These are phyloP conservation scores for Saccharomyces kudriavzevii DNA, from an alignment of 805 yeast genomes.

Conservation along the genomic window DNA sequence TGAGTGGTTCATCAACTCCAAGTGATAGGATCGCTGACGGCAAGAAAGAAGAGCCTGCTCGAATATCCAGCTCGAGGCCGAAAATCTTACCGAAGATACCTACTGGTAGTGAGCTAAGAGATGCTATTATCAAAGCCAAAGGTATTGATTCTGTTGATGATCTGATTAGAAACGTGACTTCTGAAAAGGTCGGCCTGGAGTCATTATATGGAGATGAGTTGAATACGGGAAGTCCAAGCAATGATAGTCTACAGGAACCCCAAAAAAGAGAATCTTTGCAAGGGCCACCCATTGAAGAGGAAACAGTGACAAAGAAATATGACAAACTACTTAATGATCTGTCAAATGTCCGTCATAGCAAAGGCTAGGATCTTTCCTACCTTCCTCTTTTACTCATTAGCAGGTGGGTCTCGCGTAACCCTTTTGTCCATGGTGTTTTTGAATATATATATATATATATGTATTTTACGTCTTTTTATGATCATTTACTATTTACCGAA, in stretches of 20 bases:
- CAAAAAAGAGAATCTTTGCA: background rate
- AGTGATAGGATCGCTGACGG: background rate
- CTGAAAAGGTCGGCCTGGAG: constrained; percentile 43
- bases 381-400: background rate
- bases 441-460: background rate
- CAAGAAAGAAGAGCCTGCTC: constrained; percentile 1
- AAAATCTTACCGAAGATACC: constrained; percentile 33
- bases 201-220: constrained; percentile 34
- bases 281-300: constrained; percentile 5
- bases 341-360: constrained; percentile 53
- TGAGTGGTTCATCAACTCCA: background rate
- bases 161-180: constrained; percentile 55
- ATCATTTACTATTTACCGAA: background rate
- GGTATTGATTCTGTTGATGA: constrained; percentile 66
- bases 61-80: constrained; percentile 1
- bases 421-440: background rate
- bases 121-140: constrained; percentile 60
- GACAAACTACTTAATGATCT: constrained; percentile 63
- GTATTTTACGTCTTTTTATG: background rate
- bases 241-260: background rate
- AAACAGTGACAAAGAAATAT: constrained; percentile 60
- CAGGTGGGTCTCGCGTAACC: background rate
- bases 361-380: constrained; percentile 4
- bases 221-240: background rate
- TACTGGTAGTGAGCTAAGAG: constrained; percentile 41